Percentiles rank a stretch among this genome's conserved stretches.
Evolutionary conservation across 2,329 filamentous ascomycete species (phyloP).

Genomic region (Ophiostoma sp.): DNA sequence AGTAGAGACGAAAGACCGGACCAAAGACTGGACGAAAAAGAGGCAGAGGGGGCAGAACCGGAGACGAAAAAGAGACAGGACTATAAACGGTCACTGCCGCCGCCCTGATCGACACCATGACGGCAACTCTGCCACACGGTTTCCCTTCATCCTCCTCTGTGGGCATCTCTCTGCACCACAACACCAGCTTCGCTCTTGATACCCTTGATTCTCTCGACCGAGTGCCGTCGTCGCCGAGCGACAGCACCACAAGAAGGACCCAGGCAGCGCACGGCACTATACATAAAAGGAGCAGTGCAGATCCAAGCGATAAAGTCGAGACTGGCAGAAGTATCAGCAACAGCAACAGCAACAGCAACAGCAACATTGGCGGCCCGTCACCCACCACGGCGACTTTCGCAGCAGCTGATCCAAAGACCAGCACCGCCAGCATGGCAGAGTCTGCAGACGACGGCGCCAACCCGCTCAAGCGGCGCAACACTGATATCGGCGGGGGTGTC

Average conservation of each 20-base stretch:
- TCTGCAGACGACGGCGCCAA: conserved; percentile 51
- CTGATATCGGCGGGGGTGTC: conserved; percentile 47
- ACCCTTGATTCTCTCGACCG: conserved; percentile 26
- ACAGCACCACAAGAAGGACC: conserved; percentile 36
- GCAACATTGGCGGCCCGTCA: not conserved
- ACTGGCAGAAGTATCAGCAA: not conserved
- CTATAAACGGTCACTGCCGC: not conserved
- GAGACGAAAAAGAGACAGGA: not conserved
- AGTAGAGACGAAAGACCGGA: not conserved
- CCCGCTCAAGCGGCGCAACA: conserved; percentile 57
- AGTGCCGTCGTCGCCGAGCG: conserved; percentile 35
- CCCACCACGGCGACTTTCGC: not conserved
- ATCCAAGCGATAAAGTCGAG: not conserved
- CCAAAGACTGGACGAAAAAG: not conserved
- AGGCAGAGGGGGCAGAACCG: not conserved
- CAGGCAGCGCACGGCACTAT: not conserved
- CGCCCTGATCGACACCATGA: conserved; percentile 30
- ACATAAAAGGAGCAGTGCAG: not conserved
- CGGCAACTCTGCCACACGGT: conserved; percentile 37
- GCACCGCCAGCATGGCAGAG: conserved; percentile 21
- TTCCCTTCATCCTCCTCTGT: conserved; percentile 33
- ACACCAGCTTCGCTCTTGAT: not conserved
- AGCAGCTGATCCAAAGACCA: not conserved
- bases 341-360: not conserved
- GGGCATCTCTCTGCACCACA: conserved; percentile 10